A percentile compares a stretch with the other conserved stretches of the same genome.
Evolutionary conservation across 2,329 filamentous ascomycete species (phyloP).

Genomic region (Thermoascus crustaceus): DNA sequence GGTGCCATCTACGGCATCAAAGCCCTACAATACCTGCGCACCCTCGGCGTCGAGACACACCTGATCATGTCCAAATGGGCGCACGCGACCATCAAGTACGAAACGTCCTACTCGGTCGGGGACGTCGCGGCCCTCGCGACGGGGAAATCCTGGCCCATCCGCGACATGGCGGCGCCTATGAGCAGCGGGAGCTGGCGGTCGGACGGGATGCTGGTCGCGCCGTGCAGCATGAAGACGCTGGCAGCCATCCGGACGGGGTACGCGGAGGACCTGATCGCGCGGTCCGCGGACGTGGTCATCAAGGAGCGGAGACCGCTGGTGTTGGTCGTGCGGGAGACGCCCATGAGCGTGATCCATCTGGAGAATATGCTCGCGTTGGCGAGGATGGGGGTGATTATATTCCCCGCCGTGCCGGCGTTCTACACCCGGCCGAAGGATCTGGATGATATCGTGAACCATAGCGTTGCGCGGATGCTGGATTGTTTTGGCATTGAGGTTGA

Average conservation of each 20-base stretch:
- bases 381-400: constrained; percentile 26
- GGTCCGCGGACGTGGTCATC: constrained; percentile 35
- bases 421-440: constrained; percentile 24
- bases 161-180: constrained; percentile 18
- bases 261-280: constrained; percentile 35
- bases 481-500: constrained; percentile 3
- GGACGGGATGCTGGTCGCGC: constrained; percentile 40
- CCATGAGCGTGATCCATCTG: constrained; percentile 15
- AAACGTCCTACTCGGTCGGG: constrained; percentile 7
- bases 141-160: constrained; percentile 10
- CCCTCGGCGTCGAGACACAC: constrained; percentile 18
- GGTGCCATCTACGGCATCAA: constrained; percentile 19
- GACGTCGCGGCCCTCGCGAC: constrained; percentile 9
- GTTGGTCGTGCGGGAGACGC: constrained; percentile 33
- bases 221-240: constrained; percentile 41
- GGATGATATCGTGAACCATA: constrained; percentile 13
- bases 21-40: constrained; percentile 16
- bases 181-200: constrained; percentile 13
- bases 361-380: constrained; percentile 7
- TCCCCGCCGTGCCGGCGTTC: constrained; percentile 33
- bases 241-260: constrained; percentile 31
- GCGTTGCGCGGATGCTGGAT: constrained; percentile 13
- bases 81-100: constrained; percentile 15
- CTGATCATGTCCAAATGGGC: constrained; percentile 24
- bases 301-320: constrained; percentile 34